Percentiles rank a stretch among this genome's conserved stretches.
These are phyloP conservation scores for Globisporangium paddicum DNA, from an alignment of 352 stramenopile species.

Conservation along the genomic window DNA sequence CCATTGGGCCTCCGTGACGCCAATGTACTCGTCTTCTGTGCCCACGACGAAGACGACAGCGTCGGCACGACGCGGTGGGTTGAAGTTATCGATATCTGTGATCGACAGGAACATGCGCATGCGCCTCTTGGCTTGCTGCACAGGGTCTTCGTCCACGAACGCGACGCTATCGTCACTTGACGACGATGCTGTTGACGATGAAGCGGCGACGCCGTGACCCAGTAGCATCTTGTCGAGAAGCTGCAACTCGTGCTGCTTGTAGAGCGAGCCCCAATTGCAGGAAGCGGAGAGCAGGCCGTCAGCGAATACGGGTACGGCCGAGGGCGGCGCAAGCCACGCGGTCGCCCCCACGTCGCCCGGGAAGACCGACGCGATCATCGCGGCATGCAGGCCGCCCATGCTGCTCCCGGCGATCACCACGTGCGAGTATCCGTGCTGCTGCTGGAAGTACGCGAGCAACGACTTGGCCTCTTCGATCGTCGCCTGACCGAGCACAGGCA, in stretches of 20 bases:
- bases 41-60: constrained; percentile 72
- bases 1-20: constrained; percentile 55
- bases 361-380: constrained; percentile 72
- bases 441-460: constrained; percentile 56
- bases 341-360: constrained; percentile 58
- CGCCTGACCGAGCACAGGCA: constrained; percentile 68
- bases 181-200: background rate
- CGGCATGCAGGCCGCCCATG: constrained; percentile 74
- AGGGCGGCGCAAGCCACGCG: constrained; percentile 70
- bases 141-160: constrained; percentile 39
- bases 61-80: constrained; percentile 51
- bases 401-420: constrained; percentile 65
- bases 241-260: constrained; percentile 60
- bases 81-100: constrained; percentile 82
- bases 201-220: constrained; percentile 25
- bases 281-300: constrained; percentile 70
- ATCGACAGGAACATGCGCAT: constrained; percentile 78
- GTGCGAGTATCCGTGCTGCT: constrained; percentile 43
- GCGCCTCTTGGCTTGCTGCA: constrained; percentile 69
- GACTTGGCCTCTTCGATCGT: constrained; percentile 85
- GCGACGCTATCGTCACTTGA: no score
- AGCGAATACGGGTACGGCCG: constrained; percentile 63
- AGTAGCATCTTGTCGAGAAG: constrained; percentile 68
- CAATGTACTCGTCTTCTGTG: constrained; percentile 79
- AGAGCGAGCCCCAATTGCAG: constrained; percentile 72